These are phyloP conservation scores for Nicotiana rustica DNA, from an alignment of 305 asterid species.

Conservation along the genomic window DNA sequence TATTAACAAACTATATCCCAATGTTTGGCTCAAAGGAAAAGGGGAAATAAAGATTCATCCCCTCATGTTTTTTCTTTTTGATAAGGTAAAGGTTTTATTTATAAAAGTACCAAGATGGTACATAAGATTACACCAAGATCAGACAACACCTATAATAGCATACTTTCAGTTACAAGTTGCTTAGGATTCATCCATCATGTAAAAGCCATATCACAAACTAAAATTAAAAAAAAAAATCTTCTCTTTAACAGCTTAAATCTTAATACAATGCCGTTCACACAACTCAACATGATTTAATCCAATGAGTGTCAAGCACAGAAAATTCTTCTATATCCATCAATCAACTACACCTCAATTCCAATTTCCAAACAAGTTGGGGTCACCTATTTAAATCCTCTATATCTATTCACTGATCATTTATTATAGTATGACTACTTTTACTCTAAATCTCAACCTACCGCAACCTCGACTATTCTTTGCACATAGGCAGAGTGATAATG, in stretches of 20 bases:
- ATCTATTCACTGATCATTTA: not conserved
- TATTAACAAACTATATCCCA: constrained; percentile 29
- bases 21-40: not conserved
- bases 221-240: not conserved
- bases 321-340: not conserved
- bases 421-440: not conserved
- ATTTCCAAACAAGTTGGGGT: not conserved
- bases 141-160: too few relatives aligned
- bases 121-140: too few relatives aligned
- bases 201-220: not conserved
- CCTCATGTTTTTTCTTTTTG: too few relatives aligned
- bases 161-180: too few relatives aligned
- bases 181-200: too few relatives aligned
- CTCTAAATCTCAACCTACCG: not conserved
- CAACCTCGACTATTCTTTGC: not conserved
- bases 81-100: too few relatives aligned
- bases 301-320: not conserved
- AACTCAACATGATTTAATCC: not conserved
- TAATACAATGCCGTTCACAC: not conserved
- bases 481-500: not conserved
- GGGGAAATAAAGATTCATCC: not conserved
- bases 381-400: not conserved
- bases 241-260: not conserved
- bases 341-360: constrained; percentile 8
- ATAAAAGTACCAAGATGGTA: too few relatives aligned